Evolutionary conservation across 805 yeast genomes (phyloP).

Genomic region (Hanseniaspora occidentalis): DNA sequence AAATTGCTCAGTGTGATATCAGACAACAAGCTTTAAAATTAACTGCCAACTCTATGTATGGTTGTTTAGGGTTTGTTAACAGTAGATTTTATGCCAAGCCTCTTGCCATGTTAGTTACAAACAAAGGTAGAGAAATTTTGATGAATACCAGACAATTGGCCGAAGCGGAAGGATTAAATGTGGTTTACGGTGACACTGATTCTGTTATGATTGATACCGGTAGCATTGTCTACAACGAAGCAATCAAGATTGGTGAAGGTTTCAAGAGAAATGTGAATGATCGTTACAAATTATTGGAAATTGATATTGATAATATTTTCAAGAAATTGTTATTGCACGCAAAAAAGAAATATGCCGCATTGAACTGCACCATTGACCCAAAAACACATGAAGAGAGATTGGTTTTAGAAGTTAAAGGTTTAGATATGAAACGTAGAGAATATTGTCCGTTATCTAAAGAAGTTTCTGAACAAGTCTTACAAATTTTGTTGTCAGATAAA

Average conservation of each 20-base stretch:
- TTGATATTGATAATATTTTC: constrained; percentile 91
- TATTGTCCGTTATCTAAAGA: constrained; percentile 89
- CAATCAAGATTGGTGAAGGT: constrained; percentile 69
- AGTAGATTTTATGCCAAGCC: constrained; percentile 95
- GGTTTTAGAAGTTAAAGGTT: constrained; percentile 81
- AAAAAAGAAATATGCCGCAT: constrained; percentile 96
- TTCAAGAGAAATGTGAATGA: constrained; percentile 82
- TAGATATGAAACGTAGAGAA: constrained; percentile 95
- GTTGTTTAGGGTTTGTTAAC: constrained; percentile 86
- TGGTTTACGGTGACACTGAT: constrained; percentile 96
- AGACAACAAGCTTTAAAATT: constrained; percentile 91
- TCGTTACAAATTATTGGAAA: constrained; percentile 74
- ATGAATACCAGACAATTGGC: constrained; percentile 90
- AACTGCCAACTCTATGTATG: constrained; percentile 99
- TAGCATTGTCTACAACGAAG: constrained; percentile 52
- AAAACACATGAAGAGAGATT: constrained; percentile 37
- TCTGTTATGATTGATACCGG: constrained; percentile 97
- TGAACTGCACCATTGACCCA: constrained; percentile 42
- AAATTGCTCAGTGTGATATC: constrained; percentile 79
- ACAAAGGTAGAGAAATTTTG: constrained; percentile 89
- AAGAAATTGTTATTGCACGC: constrained; percentile 75
- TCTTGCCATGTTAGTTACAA: constrained; percentile 87
- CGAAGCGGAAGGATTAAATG: constrained; percentile 68
- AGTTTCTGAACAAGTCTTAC: constrained; percentile 61
- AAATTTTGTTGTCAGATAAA: constrained; percentile 54